phyloP scores from a whole-genome alignment of 768 basidiomycete species.

The Gautieria morchelliformis region DNA sequence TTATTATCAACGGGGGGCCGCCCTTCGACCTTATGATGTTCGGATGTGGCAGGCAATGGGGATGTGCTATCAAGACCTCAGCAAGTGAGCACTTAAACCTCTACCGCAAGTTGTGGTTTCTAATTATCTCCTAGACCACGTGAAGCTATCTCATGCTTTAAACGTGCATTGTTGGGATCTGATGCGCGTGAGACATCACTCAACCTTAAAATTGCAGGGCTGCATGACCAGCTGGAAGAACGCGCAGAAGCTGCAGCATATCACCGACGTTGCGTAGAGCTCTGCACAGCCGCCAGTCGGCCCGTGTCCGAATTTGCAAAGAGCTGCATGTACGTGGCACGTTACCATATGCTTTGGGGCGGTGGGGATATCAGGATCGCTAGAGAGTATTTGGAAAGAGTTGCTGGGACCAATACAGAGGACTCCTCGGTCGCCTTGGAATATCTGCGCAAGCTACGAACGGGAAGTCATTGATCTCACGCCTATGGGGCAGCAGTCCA shows the following conservation, averaged over 20 bases:
- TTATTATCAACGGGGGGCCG: conserved; percentile 94
- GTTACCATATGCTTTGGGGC: conserved; percentile 50
- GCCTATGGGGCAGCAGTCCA: background rate
- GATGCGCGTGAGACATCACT: conserved; percentile 69
- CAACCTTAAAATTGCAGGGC: conserved; percentile 62
- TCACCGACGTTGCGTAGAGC: conserved; percentile 72
- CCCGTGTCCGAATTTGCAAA: conserved; percentile 72
- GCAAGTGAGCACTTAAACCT: conserved; percentile 33
- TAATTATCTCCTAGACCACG: conserved; percentile 40
- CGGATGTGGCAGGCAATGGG: conserved; percentile 95
- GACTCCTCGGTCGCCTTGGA: conserved; percentile 70
- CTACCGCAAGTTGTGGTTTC: background rate
- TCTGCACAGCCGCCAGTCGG: conserved; percentile 52
- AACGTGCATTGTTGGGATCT: conserved; percentile 77
- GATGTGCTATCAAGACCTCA: conserved; percentile 87
- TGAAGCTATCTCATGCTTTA: conserved; percentile 88
- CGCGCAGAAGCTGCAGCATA: conserved; percentile 61
- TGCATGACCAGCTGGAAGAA: conserved; percentile 62
- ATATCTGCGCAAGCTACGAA: conserved; percentile 32
- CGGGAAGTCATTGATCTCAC: background rate
- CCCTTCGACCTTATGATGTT: conserved; percentile 88
- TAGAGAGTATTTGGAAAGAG: conserved; percentile 58
- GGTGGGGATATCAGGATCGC: conserved; percentile 64
- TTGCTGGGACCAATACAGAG: conserved; percentile 73
- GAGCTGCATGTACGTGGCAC: conserved; percentile 79